Evolutionary conservation across 2,329 filamentous ascomycete species (phyloP).

Genomic region (Colletotrichum endophyticum): DNA sequence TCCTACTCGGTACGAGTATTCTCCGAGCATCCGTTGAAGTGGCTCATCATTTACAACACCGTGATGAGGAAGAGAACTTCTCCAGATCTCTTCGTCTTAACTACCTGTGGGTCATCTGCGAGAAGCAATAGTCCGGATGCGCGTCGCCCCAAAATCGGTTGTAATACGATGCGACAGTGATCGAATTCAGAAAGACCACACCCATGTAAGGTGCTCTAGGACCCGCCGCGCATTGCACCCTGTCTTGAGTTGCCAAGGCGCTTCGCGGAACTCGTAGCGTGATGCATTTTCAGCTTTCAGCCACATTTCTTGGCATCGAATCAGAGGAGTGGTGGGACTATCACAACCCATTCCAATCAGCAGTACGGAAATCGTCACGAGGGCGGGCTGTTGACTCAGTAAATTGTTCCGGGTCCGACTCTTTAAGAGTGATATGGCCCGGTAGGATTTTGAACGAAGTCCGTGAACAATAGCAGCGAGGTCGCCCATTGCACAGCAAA

Average conservation of each 20-base stretch:
- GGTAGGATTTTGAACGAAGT: neutral
- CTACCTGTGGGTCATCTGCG: neutral
- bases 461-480: neutral
- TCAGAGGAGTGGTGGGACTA: neutral
- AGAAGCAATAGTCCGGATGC: neutral
- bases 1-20: neutral
- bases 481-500: neutral
- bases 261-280: neutral
- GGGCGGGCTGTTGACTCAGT: neutral
- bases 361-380: neutral
- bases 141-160: fast-evolving
- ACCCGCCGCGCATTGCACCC: neutral
- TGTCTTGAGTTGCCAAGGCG: neutral
- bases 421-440: neutral
- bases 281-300: neutral
- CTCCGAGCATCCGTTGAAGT: neutral
- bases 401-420: neutral
- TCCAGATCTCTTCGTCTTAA: neutral
- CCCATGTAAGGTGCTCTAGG: fast-evolving
- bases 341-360: neutral
- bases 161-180: neutral
- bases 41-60: neutral
- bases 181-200: neutral
- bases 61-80: fast-evolving
- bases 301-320: neutral